Evolutionary conservation across 23 red algal species (phyloP).

Genomic region (Gracilaria vermiculophylla): DNA sequence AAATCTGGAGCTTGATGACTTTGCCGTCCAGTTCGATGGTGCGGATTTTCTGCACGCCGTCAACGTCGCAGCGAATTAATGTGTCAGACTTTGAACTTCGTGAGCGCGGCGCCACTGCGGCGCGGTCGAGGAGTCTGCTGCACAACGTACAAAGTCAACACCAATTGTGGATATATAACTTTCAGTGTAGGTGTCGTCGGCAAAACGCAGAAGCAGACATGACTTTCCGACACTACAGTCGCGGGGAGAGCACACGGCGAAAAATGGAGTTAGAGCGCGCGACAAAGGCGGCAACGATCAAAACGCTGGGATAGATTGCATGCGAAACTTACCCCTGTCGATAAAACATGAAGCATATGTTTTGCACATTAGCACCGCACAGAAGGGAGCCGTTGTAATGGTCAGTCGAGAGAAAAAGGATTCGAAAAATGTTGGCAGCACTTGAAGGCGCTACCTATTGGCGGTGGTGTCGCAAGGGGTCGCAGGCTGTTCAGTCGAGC

Average conservation of each 20-base stretch:
- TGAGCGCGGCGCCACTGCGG: not conserved
- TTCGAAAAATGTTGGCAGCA: not conserved
- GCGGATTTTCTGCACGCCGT: conserved; percentile 86
- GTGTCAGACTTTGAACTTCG: not conserved
- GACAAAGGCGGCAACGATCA: not conserved
- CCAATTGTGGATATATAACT: conserved; percentile 98
- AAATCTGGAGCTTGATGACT: conserved; percentile 98
- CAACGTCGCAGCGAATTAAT: not conserved
- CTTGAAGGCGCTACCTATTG: not conserved
- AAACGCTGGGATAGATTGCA: too few species aligned
- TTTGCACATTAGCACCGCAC: not conserved
- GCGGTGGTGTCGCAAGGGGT: not conserved
- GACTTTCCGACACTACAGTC: conserved; percentile 76
- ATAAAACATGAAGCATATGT: not conserved
- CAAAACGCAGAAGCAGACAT: conserved; percentile 94
- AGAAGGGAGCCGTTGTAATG: not conserved
- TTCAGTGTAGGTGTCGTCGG: conserved; percentile 94
- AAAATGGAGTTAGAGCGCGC: not conserved
- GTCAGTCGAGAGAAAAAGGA: not conserved
- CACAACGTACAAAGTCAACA: conserved; percentile 95
- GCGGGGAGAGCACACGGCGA: not conserved
- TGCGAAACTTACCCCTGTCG: conserved; percentile 19
- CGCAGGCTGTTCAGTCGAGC: not conserved
- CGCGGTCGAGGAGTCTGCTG: not conserved
- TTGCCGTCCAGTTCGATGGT: conserved; percentile 98